Evolutionary conservation across 306 rosid genomes (phyloP).

Genomic region (Senna tora): DNA sequence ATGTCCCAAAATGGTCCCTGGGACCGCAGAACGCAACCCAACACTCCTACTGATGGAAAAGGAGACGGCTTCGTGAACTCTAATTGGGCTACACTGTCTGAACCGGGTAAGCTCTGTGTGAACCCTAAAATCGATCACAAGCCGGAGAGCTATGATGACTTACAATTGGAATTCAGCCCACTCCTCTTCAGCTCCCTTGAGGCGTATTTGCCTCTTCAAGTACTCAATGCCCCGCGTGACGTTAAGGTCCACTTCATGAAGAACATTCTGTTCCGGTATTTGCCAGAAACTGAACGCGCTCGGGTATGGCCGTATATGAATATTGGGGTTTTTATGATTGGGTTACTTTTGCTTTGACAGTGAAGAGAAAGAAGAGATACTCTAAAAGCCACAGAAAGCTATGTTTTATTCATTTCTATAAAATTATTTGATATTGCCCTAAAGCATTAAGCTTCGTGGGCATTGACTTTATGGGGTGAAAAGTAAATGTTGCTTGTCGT

Average conservation of each 20-base stretch:
- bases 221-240: constrained; percentile 68
- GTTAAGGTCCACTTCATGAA: constrained; percentile 75
- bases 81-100: constrained; percentile 22
- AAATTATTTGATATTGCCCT: constrained; percentile 29
- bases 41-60: constrained; percentile 43
- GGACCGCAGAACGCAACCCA: constrained; percentile 52
- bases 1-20: constrained; percentile 59
- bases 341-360: constrained; percentile 17
- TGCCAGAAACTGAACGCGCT: constrained; percentile 67
- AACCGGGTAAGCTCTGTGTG: constrained; percentile 51
- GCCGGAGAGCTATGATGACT: constrained; percentile 77
- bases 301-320: constrained; percentile 52
- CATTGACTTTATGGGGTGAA: not conserved
- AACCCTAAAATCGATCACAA: constrained; percentile 68
- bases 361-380: constrained; percentile 3
- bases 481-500: not conserved
- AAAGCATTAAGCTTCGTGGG: constrained; percentile 12
- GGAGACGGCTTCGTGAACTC: constrained; percentile 43
- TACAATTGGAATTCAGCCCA: constrained; percentile 74
- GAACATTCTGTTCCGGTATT: constrained; percentile 67
- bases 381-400: not conserved
- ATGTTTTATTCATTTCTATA: not conserved
- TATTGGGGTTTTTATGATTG: not conserved
- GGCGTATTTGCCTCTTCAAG: constrained; percentile 63
- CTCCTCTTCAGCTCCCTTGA: constrained; percentile 82